Base-by-base conservation (phyloP, 169 alveolate genomes). In the Blepharisma undulans region DNA sequence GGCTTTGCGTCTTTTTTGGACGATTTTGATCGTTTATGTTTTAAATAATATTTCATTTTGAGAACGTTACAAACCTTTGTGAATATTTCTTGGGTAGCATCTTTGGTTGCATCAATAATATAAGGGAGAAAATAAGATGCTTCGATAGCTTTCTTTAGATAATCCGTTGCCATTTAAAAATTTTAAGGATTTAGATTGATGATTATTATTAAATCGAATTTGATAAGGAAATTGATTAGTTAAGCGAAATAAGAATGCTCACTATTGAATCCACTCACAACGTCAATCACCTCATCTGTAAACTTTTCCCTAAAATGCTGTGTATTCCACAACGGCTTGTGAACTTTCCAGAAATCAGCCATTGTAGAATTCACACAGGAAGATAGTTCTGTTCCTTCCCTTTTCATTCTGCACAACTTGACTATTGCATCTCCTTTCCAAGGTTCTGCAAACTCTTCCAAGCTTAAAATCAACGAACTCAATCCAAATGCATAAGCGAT, bases 161-260 rank as follows among this genome's bases (percentile, higher is more conserved):
- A 48, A 48, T 48, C 66, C 66, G 66, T 48, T 48, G 66, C 66
- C 66, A 48, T 48, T 48, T 48, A 48, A 48, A 48, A 48, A 3
- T 48, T 48, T 48, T 3, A 48, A 5, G 66, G 60, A 5, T 36
- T 48, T 48, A 48, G 7, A 10, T 48, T 48, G 66, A 48, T 48
- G 66, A 48, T 5, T 48, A 48, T 48, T 3, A 48, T 48, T 48
- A 48, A 48, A 48, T 10, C 14, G 66, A 5, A 48, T n/a, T n/a
- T n/a, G 14, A 48, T 48, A 48, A 48, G 66, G 66, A 48, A 48
- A 48, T 48, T 48, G 66, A 48, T 78, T 36, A 82, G 27, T 30
- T 82, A 82, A 82, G 89, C 72, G 34, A 82, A 82, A 60, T 82
- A 82, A 36, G 78, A 48, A 59, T 82, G 89, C 22, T 82, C 89